Evolutionary conservation across 2,329 filamentous ascomycete genomes (phyloP), one percentile per base, ranked within the genome.

Genomic region (Parascedosporium putredinis): DNA sequence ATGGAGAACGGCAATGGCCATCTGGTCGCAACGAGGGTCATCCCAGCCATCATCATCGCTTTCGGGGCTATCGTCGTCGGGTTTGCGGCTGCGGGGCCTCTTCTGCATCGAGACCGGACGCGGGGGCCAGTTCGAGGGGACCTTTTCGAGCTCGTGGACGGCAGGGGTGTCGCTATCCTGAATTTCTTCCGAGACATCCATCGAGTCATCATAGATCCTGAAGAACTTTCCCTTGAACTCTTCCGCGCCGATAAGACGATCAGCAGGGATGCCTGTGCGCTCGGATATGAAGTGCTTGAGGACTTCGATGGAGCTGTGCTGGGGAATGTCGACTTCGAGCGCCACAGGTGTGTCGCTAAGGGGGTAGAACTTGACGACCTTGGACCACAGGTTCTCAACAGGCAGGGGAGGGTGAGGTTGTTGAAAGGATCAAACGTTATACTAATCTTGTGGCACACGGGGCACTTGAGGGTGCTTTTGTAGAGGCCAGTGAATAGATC

Each of bases 341-440:
- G 77, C 70, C 47, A 91, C 74, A 0, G 88, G 86, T 2, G 70
- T 68, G 50, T 86, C 81, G 52, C 84, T 80, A 2, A 93, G 69
- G 2, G 90, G 89, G 53, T 87, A 84, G 62, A 86, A 96, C 50
- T 79, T 83, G 56, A 97, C 71, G 1, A 76, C 74, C 55, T 84
- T 84, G 52, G 72, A 75, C 85, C 88, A 95, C 42, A 88, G 76
- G 55, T 84, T 89, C 63, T 93, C 85, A 50, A 95, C 80, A 0
- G 93, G 93, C 29, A 98, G 71, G 94, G 93, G 22, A 98, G 71
- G 0, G 93, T 96, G 52, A 98, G 70, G 56, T 94, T 93, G 65
- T 89, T 96, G 73, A 95, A 98, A 1, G 93, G 93, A 63, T 98
- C 93, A 61, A 98, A 98, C 0, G 93, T 97, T 59, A 98, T 95